These are phyloP conservation scores for Fusarium sp. DNA, from an alignment of 2,329 filamentous ascomycete genomes.

Conservation along the genomic window DNA sequence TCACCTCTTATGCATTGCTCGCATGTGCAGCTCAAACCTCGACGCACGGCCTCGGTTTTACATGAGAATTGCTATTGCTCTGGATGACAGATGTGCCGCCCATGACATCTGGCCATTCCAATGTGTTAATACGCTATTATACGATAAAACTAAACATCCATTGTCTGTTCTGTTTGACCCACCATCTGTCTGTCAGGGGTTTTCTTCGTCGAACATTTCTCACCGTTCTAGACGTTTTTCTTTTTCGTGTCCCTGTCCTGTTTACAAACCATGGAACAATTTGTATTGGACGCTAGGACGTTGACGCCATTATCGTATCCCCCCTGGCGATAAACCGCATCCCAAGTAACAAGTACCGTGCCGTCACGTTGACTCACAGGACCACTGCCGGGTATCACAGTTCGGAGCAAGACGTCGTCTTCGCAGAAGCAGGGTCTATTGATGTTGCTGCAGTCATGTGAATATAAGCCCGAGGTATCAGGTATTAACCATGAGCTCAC, in stretches of 20 bases:
- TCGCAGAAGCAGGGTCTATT: neutral
- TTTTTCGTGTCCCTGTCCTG: slow-evolving; percentile 1
- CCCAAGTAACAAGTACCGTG: slow-evolving; percentile 35
- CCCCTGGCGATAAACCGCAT: slow-evolving; percentile 13
- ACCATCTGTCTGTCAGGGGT: slow-evolving; percentile 21
- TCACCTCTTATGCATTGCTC: slow-evolving; percentile 18
- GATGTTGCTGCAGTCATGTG: neutral
- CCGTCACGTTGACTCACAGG: slow-evolving; percentile 4
- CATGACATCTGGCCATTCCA: neutral
- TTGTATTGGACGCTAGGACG: slow-evolving; percentile 30
- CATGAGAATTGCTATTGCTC: neutral
- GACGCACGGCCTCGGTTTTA: neutral
- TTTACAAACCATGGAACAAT: slow-evolving; percentile 37
- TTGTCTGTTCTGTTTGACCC: slow-evolving; percentile 36
- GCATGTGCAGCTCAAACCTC: slow-evolving; percentile 34
- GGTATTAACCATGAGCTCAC: neutral
- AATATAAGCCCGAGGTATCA: neutral
- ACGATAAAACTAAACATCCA: neutral
- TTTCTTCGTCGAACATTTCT: slow-evolving; percentile 24
- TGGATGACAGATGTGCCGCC: neutral
- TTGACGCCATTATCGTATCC: slow-evolving; percentile 46
- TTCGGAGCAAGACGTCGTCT: slow-evolving; percentile 13
- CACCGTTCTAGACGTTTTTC: slow-evolving; percentile 35
- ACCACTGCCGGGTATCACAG: slow-evolving; percentile 27
- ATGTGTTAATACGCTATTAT: neutral